Conservation (phyloP, 164 flowering plant species). For the Berberis vulgaris region DNA sequence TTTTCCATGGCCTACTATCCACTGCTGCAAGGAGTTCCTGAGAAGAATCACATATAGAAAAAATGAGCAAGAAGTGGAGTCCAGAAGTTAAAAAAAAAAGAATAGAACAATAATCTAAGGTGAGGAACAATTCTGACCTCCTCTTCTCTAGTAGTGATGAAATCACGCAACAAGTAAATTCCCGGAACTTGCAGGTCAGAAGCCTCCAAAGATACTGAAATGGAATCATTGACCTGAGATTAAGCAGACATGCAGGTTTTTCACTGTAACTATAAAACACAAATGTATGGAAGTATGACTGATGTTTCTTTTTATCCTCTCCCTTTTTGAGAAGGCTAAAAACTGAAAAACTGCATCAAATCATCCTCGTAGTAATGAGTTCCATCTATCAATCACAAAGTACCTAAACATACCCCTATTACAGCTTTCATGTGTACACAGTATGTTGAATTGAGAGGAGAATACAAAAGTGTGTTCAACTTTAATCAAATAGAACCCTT, state of each 20-base stretch:
- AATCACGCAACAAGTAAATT: slow-evolving; percentile 60
- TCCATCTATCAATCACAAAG: no score
- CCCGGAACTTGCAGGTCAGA: slow-evolving; percentile 78
- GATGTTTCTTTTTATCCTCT: no score
- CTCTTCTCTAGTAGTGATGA: slow-evolving; percentile 56
- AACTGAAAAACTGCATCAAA: no score
- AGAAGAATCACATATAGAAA: background rate
- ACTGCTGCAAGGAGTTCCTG: slow-evolving; percentile 82
- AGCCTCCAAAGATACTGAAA: slow-evolving; percentile 48
- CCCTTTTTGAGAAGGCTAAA: no score
- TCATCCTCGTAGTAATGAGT: no score
- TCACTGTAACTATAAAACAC: background rate
- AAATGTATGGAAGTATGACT: no score
- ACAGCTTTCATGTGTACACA: no score
- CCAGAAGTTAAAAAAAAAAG: background rate
- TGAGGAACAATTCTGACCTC: slow-evolving; percentile 28
- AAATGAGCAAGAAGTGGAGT: background rate
- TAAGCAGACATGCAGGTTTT: background rate
- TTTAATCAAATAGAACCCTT: no score
- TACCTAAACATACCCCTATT: no score
- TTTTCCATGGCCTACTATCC: slow-evolving; percentile 71
- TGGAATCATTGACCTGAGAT: slow-evolving; percentile 28
- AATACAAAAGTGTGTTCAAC: no score
- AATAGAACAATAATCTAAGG: no score
- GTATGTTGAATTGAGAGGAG: no score